Percentiles rank a stretch among this genome's conserved stretches.
Evolutionary conservation across 148 eudicot species (phyloP).

Genomic region (Camellia lanceoleosa): DNA sequence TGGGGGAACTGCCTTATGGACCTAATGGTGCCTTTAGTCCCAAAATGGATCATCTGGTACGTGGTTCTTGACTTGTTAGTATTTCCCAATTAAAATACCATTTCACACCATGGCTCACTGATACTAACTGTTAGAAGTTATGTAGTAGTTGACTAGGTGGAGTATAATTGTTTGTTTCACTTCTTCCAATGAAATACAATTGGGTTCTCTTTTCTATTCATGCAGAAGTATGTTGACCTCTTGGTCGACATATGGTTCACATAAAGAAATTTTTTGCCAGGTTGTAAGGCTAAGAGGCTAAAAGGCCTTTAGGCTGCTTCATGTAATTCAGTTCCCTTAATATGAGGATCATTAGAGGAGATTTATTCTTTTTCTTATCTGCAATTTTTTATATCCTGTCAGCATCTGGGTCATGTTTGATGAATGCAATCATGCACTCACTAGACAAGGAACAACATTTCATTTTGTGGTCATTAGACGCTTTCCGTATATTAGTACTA

Average conservation of each 20-base stretch:
- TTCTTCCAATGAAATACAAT: background rate
- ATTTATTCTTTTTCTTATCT: background rate
- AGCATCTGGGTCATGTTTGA: background rate
- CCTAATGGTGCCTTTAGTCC: slow-evolving; percentile 66
- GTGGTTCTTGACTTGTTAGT: slow-evolving; percentile 1
- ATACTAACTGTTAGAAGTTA: background rate
- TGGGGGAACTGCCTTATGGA: slow-evolving; percentile 92
- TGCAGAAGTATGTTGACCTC: background rate
- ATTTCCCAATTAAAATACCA: background rate
- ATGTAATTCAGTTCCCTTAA: background rate
- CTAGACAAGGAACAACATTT: background rate
- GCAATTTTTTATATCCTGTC: too few species aligned
- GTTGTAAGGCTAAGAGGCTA: background rate
- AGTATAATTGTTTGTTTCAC: background rate
- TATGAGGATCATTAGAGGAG: background rate
- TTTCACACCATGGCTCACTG: background rate
- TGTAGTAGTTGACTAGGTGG: background rate
- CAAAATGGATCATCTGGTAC: slow-evolving; percentile 98
- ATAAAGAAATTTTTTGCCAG: background rate
- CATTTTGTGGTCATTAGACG: background rate
- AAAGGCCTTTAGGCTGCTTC: background rate
- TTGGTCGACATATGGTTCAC: background rate
- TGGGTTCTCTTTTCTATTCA: background rate
- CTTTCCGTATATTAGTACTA: background rate
- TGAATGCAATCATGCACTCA: background rate